These are phyloP conservation scores for Agapanthus africanus DNA, from an alignment of 106 monocot species.

Conservation along the genomic window DNA sequence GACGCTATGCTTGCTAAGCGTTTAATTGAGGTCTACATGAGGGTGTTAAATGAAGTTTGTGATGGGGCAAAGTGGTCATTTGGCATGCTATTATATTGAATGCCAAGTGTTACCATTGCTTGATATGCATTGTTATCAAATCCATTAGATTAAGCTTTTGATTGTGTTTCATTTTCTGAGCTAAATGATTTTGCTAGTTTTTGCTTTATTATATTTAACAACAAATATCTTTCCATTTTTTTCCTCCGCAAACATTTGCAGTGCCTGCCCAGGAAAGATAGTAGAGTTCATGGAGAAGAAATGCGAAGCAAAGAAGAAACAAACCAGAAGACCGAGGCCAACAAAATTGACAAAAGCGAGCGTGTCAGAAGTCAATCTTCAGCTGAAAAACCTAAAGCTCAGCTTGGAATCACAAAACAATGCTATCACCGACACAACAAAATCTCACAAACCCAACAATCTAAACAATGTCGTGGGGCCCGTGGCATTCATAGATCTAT, in stretches of 20 bases:
- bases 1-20: not conserved
- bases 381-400: slow-evolving; percentile 49
- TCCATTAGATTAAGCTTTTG: no score
- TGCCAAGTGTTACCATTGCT: no score
- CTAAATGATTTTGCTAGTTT: not conserved
- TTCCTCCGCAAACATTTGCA: slow-evolving; percentile 10
- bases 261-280: slow-evolving; percentile 83
- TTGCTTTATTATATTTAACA: not conserved
- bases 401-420: slow-evolving; percentile 36
- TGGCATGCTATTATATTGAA: not conserved
- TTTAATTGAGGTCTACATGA: no score
- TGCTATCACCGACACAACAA: not conserved
- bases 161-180: no score
- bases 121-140: no score
- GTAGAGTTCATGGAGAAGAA: slow-evolving; percentile 54
- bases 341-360: slow-evolving; percentile 27
- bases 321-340: slow-evolving; percentile 35
- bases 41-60: not conserved
- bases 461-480: not conserved
- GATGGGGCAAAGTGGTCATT: not conserved
- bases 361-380: slow-evolving; percentile 33
- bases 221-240: not conserved
- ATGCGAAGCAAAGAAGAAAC: slow-evolving; percentile 43
- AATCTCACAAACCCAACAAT: not conserved
- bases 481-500: slow-evolving; percentile 53